A percentile compares a stretch with the other conserved stretches of the same genome.
Conservation (phyloP, 2,329 filamentous ascomycete genomes). For the Mariannaea sp. region DNA sequence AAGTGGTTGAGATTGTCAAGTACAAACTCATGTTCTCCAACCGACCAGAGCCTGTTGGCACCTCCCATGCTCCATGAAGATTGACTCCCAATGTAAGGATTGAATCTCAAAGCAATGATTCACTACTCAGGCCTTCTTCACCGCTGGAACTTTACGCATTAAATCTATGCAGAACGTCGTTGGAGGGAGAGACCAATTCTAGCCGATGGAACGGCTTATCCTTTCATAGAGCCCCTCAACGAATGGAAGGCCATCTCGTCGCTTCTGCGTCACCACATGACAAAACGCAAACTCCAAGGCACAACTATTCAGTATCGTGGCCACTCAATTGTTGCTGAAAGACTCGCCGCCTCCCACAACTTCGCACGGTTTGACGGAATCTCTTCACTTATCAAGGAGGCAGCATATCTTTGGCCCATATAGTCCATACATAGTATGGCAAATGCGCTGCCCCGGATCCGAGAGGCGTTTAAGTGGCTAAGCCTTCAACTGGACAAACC, state of each 20-base stretch:
- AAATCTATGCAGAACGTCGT: too few relatives aligned
- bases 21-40: constrained; percentile 85
- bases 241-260: background rate
- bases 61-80: constrained; percentile 40
- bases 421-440: background rate
- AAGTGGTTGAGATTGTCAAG: constrained; percentile 86
- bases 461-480: too few relatives aligned
- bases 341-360: background rate
- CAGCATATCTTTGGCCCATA: background rate
- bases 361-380: background rate
- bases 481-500: too few relatives aligned
- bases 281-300: background rate
- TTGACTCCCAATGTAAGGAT: too few relatives aligned
- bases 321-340: background rate
- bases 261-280: background rate
- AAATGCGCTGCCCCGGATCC: background rate
- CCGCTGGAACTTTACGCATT: background rate
- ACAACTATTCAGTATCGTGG: background rate
- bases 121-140: background rate
- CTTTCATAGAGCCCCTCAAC: too few relatives aligned
- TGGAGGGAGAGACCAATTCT: too few relatives aligned
- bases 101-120: background rate
- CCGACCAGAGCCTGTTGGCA: constrained; percentile 82
- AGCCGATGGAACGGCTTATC: too few relatives aligned
- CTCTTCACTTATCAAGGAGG: background rate